These are phyloP conservation scores for Alternaria sp. DNA, from an alignment of 2,329 filamentous ascomycete genomes.

Conservation along the genomic window DNA sequence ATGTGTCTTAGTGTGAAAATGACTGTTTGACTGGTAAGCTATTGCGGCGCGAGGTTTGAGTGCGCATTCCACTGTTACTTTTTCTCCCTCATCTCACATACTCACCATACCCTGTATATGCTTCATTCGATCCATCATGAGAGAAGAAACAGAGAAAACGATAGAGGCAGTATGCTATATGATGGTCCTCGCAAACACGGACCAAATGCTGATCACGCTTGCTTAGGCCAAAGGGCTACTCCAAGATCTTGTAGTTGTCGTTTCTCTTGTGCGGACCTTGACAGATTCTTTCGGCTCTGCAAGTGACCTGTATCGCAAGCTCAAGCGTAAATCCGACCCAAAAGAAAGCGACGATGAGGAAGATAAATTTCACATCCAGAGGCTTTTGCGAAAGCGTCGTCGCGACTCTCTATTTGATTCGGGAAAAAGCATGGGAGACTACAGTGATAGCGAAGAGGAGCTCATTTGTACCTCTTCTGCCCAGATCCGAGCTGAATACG, in stretches of 20 bases:
- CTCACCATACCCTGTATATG: neutral
- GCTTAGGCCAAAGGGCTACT: slow-evolving; percentile 38
- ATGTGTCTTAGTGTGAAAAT: slow-evolving; percentile 17
- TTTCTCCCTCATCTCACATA: neutral
- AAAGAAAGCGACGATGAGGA: slow-evolving; percentile 28
- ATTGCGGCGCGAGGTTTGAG: slow-evolving; percentile 6
- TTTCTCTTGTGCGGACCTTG: slow-evolving; percentile 42
- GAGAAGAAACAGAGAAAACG: slow-evolving; percentile 28
- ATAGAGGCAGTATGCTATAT: slow-evolving; percentile 23
- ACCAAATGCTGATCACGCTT: slow-evolving; percentile 12
- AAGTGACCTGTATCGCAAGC: slow-evolving; percentile 42
- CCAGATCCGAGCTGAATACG: slow-evolving; percentile 41
- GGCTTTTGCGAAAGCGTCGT: slow-evolving; percentile 15
- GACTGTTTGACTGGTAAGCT: slow-evolving; percentile 20
- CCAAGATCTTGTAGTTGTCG: slow-evolving; percentile 39
- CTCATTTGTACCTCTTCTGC: slow-evolving; percentile 35
- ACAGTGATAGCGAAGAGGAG: slow-evolving; percentile 42
- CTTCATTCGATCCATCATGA: slow-evolving; percentile 20
- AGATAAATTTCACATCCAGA: slow-evolving; percentile 5
- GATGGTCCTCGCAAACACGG: neutral
- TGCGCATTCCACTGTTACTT: slow-evolving; percentile 7
- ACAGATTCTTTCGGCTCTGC: slow-evolving; percentile 44
- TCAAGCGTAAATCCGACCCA: slow-evolving; percentile 34
- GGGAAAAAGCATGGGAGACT: slow-evolving; percentile 26
- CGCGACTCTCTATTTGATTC: slow-evolving; percentile 31